Conservation (phyloP, 306 rosid genomes). For the Pyrus betulifolia region DNA sequence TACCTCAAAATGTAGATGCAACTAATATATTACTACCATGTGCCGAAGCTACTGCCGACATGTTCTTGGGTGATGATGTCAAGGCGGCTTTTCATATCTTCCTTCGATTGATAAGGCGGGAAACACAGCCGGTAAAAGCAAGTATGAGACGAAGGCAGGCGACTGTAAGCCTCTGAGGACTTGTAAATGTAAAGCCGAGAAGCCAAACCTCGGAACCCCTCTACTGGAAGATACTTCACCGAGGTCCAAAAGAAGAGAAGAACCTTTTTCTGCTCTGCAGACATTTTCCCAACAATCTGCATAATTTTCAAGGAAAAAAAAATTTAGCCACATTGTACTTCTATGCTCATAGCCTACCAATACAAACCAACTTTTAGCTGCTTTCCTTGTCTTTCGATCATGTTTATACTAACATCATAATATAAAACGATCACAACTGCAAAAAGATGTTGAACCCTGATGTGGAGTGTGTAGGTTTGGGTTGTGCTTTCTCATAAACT, state of each 20-base stretch:
- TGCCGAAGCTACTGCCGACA: constrained; percentile 73
- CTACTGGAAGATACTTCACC: constrained; percentile 77
- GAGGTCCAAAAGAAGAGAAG: constrained; percentile 94
- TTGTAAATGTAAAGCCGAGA: constrained; percentile 58
- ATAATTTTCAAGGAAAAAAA: constrained; percentile 2
- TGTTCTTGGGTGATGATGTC: constrained; percentile 78
- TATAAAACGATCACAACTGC: neutral
- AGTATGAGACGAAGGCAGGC: constrained; percentile 80
- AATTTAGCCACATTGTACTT: too few species aligned
- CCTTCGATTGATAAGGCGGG: constrained; percentile 58
- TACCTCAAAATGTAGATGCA: constrained; percentile 30
- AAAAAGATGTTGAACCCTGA: neutral
- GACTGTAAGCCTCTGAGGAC: constrained; percentile 37
- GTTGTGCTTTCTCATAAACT: too few species aligned
- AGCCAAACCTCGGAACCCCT: constrained; percentile 73
- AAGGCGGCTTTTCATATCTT: constrained; percentile 53
- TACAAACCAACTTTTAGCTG: neutral
- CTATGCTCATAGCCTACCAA: neutral
- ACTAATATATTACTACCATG: constrained; percentile 37
- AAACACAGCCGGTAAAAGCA: constrained; percentile 69
- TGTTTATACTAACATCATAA: neutral
- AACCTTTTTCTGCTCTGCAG: constrained; percentile 60
- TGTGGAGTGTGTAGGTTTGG: too few species aligned
- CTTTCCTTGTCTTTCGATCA: neutral
- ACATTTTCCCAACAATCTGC: constrained; percentile 71